Percentiles rank a stretch among this genome's conserved stretches.
phyloP scores from a whole-genome alignment of 495 filamentous ascomycete genomes.

The Lichina pygmaea region DNA sequence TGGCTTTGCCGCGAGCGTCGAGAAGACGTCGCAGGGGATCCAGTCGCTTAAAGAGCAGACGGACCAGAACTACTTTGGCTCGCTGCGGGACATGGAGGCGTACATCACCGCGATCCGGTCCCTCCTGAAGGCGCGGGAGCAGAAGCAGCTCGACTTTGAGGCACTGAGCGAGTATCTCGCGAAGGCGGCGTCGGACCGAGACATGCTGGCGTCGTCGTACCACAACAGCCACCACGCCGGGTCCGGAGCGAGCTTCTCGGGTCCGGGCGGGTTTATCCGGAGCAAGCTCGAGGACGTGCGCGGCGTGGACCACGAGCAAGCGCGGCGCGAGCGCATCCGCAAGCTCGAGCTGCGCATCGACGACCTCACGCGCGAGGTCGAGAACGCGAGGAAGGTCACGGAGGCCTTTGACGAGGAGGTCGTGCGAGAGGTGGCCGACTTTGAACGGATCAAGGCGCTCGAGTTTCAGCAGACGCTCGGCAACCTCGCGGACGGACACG shows the following conservation, averaged over 20 bases:
- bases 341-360: conserved; percentile 83
- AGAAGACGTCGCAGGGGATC: conserved; percentile 51
- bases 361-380: conserved; percentile 65
- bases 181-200: conserved; percentile 69
- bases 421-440: conserved; percentile 70
- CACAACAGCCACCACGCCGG: conserved; percentile 14
- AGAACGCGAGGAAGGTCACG: conserved; percentile 52
- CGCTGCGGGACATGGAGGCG: conserved; percentile 74
- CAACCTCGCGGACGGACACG: conserved; percentile 56
- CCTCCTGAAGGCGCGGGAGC: conserved; percentile 78
- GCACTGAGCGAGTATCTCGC: conserved; percentile 84
- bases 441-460: conserved; percentile 81
- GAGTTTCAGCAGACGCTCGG: conserved; percentile 79
- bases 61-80: conserved; percentile 83
- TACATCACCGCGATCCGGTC: conserved; percentile 65
- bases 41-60: conserved; percentile 66
- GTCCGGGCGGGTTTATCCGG: conserved; percentile 69
- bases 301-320: conserved; percentile 87
- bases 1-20: conserved; percentile 62
- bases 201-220: conserved; percentile 40
- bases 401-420: conserved; percentile 90
- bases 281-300: conserved; percentile 91
- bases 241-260: conserved; percentile 20
- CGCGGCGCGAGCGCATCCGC: conserved; percentile 55
- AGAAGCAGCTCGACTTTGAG: conserved; percentile 95